phyloP scores from a whole-genome alignment of 768 basidiomycete species.

The Tylopilus sp. region DNA sequence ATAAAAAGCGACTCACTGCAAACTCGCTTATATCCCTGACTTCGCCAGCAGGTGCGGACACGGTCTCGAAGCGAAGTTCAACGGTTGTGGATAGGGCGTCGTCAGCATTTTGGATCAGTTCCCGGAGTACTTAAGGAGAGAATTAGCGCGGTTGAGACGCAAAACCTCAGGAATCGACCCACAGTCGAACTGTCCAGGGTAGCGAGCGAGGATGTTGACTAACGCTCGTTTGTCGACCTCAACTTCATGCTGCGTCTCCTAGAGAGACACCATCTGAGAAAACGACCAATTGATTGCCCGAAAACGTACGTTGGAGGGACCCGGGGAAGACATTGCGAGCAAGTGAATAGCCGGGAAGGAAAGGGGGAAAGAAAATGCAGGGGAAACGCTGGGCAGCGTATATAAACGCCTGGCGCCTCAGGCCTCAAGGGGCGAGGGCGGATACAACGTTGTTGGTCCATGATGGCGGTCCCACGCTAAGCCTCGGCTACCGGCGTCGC shows the following conservation, averaged over 20 bases:
- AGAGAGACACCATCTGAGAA: background rate
- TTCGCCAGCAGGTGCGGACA: background rate
- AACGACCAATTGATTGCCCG: background rate
- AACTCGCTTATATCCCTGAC: background rate
- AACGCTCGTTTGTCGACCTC: constrained; percentile 17
- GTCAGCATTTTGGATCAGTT: constrained; percentile 23
- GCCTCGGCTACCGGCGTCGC: background rate
- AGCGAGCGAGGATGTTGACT: constrained; percentile 16
- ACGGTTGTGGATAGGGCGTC: constrained; percentile 39
- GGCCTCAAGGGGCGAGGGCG: background rate
- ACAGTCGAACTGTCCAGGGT: constrained; percentile 15
- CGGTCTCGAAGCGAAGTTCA: constrained; percentile 36
- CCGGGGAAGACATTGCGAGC: background rate
- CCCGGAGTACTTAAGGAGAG: constrained; percentile 39
- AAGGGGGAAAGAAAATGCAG: background rate
- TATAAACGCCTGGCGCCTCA: background rate
- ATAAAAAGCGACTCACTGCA: background rate
- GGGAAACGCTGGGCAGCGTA: background rate
- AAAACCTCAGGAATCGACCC: background rate
- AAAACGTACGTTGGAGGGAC: constrained; percentile 2
- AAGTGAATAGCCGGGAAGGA: background rate
- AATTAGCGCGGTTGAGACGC: background rate
- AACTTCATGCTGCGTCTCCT: constrained; percentile 4
- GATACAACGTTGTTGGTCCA: constrained; percentile 7
- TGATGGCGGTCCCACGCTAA: background rate